Percentiles rank a stretch among this genome's conserved stretches.
Evolutionary conservation across 352 stramenopile genomes (phyloP).

Genomic region (Phytophthora meadii): DNA sequence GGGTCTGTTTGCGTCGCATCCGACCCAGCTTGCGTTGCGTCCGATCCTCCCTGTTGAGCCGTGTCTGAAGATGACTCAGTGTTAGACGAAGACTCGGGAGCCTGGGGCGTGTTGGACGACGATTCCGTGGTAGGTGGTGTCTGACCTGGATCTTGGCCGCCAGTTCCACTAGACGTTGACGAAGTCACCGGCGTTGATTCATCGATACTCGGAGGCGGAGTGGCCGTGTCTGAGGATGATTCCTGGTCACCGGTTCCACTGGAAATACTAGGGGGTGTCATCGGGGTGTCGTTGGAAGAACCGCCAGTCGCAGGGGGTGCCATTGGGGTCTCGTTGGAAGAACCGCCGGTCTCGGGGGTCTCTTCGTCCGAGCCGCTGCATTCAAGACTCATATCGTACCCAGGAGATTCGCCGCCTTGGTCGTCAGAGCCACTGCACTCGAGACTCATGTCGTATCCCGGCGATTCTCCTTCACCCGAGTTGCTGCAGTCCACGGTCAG

Average conservation of each 20-base stretch:
- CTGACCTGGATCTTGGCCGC: conserved; percentile 10
- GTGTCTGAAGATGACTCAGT: conserved; percentile 7
- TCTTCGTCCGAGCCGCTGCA: conserved; percentile 25
- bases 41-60: background rate
- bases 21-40: conserved; percentile 13
- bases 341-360: conserved; percentile 3
- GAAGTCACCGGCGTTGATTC: conserved; percentile 3
- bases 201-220: conserved; percentile 2
- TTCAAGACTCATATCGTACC: conserved; percentile 20
- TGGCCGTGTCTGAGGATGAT: conserved; percentile 18
- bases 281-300: background rate
- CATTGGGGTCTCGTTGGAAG: conserved; percentile 3
- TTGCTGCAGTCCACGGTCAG: conserved; percentile 2
- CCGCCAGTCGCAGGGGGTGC: background rate
- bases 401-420: background rate
- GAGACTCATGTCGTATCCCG: conserved; percentile 14
- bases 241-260: conserved; percentile 8
- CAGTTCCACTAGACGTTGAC: conserved; percentile 10
- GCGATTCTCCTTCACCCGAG: conserved; percentile 2
- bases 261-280: conserved; percentile 4
- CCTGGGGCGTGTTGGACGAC: conserved; percentile 11
- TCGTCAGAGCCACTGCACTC: conserved; percentile 34
- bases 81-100: conserved; percentile 8
- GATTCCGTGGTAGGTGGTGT: conserved; percentile 19
- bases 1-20: conserved; percentile 10